These are phyloP conservation scores for Ballota nigra DNA, from an alignment of 257 asterid species.

Conservation along the genomic window DNA sequence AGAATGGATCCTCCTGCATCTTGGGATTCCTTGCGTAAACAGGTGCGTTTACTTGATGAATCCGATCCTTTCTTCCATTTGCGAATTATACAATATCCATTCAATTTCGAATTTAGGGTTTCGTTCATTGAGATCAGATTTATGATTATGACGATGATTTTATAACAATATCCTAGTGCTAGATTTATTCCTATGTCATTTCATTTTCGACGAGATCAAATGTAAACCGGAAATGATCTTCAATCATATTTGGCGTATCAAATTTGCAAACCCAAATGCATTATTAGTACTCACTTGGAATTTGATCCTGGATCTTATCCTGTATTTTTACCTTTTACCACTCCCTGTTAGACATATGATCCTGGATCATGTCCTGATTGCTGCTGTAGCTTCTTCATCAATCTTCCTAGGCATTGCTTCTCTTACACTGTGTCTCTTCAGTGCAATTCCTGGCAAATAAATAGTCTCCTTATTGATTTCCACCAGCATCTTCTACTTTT, in stretches of 20 bases:
- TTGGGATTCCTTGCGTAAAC: slow-evolving; percentile 95
- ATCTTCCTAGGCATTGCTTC: slow-evolving; percentile 5
- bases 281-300: not conserved
- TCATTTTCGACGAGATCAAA: slow-evolving; percentile 9
- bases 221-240: slow-evolving; percentile 1
- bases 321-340: not conserved
- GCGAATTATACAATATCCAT: not conserved
- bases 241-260: not conserved
- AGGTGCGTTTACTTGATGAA: slow-evolving; percentile 41
- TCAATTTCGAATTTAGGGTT: slow-evolving; percentile 17
- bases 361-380: not conserved
- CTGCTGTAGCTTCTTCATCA: slow-evolving; percentile 10
- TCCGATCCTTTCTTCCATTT: not conserved
- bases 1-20: slow-evolving; percentile 78
- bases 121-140: slow-evolving; percentile 11
- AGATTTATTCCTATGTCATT: no score
- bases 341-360: slow-evolving; percentile 1
- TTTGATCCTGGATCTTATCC: slow-evolving; percentile 21
- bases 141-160: slow-evolving; percentile 15
- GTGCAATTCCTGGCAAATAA: not conserved
- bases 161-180: not conserved
- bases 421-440: not conserved
- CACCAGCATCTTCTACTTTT: not conserved
- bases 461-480: not conserved
- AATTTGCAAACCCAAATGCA: slow-evolving; percentile 1